Conservation (phyloP, 441 rosid species). For the Lepidium campestre region DNA sequence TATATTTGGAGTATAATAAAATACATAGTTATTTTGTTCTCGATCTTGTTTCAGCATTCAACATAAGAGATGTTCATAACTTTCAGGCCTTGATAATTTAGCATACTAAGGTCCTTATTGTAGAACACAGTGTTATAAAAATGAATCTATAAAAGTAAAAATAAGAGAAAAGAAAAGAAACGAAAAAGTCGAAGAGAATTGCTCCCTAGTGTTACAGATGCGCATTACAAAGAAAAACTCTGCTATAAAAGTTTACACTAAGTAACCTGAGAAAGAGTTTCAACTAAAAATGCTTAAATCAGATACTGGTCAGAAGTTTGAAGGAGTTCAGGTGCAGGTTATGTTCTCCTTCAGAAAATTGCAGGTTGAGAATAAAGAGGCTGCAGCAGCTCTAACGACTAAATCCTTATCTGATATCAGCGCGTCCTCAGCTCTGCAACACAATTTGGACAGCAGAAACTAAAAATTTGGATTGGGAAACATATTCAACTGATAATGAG, state of each 20-base stretch:
- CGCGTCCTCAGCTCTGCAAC: conserved; percentile 45
- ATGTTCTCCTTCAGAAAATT: conserved; percentile 61
- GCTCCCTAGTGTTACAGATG: conserved; percentile 30
- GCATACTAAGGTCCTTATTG: conserved; percentile 1
- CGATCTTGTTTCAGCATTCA: not conserved
- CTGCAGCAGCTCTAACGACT: conserved; percentile 86
- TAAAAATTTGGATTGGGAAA: not conserved
- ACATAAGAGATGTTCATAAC: not conserved
- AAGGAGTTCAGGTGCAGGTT: conserved; percentile 50
- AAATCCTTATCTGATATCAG: conserved; percentile 54
- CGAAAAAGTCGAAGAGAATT: conserved; percentile 11
- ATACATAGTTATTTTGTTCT: not conserved
- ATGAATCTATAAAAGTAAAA: conserved; percentile 1
- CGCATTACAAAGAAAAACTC: not conserved
- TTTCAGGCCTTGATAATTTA: not conserved
- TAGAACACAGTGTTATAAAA: not conserved
- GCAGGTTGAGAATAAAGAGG: conserved; percentile 86
- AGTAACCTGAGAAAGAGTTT: not conserved
- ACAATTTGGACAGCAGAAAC: conserved; percentile 1
- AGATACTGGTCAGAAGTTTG: conserved; percentile 7
- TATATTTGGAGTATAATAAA: not conserved
- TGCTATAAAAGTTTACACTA: conserved; percentile 17
- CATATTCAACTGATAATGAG: conserved; percentile 30
- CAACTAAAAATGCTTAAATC: conserved; percentile 16
- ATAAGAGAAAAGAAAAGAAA: not conserved